Evolutionary conservation across 1,284 basidiomycete species (phyloP).

Genomic region (Melampsora occidentalis): DNA sequence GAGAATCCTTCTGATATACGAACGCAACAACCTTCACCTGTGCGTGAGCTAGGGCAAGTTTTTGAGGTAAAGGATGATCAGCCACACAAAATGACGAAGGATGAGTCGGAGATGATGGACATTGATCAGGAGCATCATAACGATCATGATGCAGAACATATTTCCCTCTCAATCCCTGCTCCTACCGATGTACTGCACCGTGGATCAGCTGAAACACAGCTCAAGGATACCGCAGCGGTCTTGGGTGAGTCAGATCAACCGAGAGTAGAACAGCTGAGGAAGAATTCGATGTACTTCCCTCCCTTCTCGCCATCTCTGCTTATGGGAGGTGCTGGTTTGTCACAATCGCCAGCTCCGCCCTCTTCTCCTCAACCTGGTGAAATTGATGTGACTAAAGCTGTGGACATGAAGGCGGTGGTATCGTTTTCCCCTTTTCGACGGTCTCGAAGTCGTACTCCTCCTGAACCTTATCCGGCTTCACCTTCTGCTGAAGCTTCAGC

Average conservation of each 20-base stretch:
- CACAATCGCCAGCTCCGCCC: background rate
- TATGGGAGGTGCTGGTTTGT: conserved; percentile 20
- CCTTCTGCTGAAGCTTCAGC: conserved; percentile 2
- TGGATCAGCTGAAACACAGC: background rate
- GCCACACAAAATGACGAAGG: background rate
- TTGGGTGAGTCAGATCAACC: background rate
- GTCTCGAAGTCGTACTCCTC: conserved; percentile 20
- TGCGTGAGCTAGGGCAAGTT: background rate
- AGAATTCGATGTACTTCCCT: conserved; percentile 35
- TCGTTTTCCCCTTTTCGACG: conserved; percentile 5
- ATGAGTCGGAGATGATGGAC: too few species aligned
- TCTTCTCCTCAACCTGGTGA: conserved; percentile 14
- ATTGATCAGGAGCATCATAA: background rate
- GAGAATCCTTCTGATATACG: background rate
- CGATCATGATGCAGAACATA: background rate
- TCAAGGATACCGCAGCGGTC: background rate
- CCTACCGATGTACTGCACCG: background rate
- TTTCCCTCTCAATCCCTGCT: background rate
- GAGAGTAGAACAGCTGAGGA: background rate
- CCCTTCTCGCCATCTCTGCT: conserved; percentile 39
- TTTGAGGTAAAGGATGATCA: background rate
- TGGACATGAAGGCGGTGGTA: background rate
- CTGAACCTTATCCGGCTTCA: conserved; percentile 13
- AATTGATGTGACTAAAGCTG: background rate
- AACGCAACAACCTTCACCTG: background rate